Percentiles rank a stretch among this genome's conserved stretches.
These are phyloP conservation scores for Marasmius sp. DNA, from an alignment of 1,284 basidiomycete genomes.

Conservation along the genomic window DNA sequence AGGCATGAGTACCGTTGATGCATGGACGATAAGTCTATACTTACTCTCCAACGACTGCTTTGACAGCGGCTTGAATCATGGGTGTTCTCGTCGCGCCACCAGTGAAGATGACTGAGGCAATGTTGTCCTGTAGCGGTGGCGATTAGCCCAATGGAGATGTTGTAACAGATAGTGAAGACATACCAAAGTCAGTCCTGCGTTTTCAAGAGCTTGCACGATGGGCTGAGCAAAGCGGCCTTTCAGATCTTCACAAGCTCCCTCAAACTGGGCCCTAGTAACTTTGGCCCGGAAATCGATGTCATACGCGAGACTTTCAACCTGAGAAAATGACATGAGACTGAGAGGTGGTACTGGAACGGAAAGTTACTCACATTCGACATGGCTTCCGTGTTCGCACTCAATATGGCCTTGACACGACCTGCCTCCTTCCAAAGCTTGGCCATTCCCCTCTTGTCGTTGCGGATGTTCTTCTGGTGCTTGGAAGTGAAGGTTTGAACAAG, in stretches of 20 bases:
- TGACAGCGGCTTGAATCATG: constrained; percentile 85
- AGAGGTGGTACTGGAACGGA: constrained; percentile 8
- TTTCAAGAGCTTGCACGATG: constrained; percentile 73
- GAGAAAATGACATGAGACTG: constrained; percentile 9
- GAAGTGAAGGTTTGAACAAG: constrained; percentile 76
- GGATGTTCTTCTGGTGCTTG: constrained; percentile 64
- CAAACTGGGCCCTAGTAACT: constrained; percentile 78
- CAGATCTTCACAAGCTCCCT: constrained; percentile 67
- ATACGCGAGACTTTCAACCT: constrained; percentile 87
- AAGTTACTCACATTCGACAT: constrained; percentile 57
- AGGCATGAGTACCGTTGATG: not conserved
- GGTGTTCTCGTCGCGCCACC: constrained; percentile 91
- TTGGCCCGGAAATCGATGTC: constrained; percentile 90
- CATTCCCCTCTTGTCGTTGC: constrained; percentile 83
- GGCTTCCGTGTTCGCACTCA: constrained; percentile 91
- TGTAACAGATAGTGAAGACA: constrained; percentile 13
- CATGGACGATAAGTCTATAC: constrained; percentile 22
- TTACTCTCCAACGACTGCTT: constrained; percentile 73
- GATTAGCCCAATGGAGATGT: not conserved
- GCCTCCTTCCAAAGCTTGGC: constrained; percentile 95
- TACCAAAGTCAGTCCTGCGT: constrained; percentile 70
- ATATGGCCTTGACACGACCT: constrained; percentile 85
- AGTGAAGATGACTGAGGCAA: constrained; percentile 89
- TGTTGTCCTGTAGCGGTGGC: constrained; percentile 50
- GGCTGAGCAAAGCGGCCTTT: constrained; percentile 68